phyloP scores from a whole-genome alignment of 306 rosid species.

The Aeschynomene evenia region DNA sequence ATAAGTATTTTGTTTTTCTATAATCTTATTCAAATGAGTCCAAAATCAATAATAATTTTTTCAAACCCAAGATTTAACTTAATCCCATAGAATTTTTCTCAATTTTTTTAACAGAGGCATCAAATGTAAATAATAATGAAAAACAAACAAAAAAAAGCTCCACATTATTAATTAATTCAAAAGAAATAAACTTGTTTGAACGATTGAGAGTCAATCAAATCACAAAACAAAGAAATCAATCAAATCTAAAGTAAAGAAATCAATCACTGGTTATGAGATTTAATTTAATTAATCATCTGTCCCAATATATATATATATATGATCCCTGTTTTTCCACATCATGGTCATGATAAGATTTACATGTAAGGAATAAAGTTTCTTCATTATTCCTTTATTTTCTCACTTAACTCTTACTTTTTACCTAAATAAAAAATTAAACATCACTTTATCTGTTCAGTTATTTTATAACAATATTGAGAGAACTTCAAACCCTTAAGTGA shows the following conservation, averaged over 20 bases:
- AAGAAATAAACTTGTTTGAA: not conserved
- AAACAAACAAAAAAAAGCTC: too few species aligned
- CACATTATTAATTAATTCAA: too few species aligned
- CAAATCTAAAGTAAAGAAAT: too few species aligned
- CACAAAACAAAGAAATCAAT: not conserved
- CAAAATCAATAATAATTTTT: too few species aligned
- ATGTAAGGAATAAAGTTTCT: not conserved
- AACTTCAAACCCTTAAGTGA: conserved; percentile 17
- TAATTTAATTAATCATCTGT: conserved; percentile 9
- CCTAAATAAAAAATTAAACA: not conserved
- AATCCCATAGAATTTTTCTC: too few species aligned
- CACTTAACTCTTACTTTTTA: not conserved
- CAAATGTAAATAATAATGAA: too few species aligned
- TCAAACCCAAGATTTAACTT: too few species aligned
- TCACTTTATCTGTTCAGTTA: not conserved
- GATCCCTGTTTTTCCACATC: conserved; percentile 7
- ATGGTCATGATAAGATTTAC: not conserved
- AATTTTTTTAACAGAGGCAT: not conserved
- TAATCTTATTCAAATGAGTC: too few species aligned
- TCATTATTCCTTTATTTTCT: not conserved
- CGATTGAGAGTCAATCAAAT: conserved; percentile 3
- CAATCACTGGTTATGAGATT: conserved; percentile 1
- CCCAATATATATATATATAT: too few species aligned
- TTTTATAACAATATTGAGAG: not conserved
- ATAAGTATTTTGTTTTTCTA: too few species aligned